Evolutionary conservation across 495 filamentous ascomycete genomes (phyloP).

Genomic region (Penicillium bovifimosum): DNA sequence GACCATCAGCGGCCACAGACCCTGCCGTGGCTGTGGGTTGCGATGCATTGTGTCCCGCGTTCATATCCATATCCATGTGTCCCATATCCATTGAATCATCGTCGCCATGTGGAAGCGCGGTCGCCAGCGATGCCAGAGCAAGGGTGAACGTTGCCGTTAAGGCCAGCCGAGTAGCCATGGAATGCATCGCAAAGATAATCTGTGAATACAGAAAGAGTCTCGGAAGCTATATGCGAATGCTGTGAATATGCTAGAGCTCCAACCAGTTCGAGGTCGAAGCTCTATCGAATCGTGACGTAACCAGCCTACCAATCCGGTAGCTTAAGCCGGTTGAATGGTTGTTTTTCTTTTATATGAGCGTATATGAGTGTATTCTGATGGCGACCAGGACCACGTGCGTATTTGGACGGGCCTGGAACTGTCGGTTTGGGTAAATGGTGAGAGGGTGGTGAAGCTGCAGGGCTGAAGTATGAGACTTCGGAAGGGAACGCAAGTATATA

Average conservation of each 20-base stretch:
- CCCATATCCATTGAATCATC: conserved; percentile 32
- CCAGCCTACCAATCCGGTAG: conserved; percentile 7
- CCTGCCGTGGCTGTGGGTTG: conserved; percentile 26
- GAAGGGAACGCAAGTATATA: conserved; percentile 11
- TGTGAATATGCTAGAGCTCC: conserved; percentile 7
- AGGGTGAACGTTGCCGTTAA: conserved; percentile 20
- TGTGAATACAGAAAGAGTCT: neutral
- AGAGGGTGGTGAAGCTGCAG: conserved; percentile 11
- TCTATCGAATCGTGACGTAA: conserved; percentile 30
- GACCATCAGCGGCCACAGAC: conserved; percentile 12
- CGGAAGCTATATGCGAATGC: neutral
- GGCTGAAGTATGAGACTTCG: conserved; percentile 21
- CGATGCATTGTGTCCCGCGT: conserved; percentile 8
- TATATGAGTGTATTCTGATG: neutral
- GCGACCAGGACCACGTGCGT: neutral
- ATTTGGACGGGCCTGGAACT: neutral
- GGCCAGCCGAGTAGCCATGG: conserved; percentile 23
- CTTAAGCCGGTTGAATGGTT: neutral
- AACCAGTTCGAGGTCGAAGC: conserved; percentile 14
- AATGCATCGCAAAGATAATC: conserved; percentile 18
- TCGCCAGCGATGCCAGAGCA: conserved; percentile 30
- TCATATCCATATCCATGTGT: conserved; percentile 38
- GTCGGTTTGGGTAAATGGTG: neutral
- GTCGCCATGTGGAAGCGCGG: conserved; percentile 34
- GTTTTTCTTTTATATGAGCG: neutral